phyloP scores from a whole-genome alignment of 768 basidiomycete genomes.

The Russula earlei region DNA sequence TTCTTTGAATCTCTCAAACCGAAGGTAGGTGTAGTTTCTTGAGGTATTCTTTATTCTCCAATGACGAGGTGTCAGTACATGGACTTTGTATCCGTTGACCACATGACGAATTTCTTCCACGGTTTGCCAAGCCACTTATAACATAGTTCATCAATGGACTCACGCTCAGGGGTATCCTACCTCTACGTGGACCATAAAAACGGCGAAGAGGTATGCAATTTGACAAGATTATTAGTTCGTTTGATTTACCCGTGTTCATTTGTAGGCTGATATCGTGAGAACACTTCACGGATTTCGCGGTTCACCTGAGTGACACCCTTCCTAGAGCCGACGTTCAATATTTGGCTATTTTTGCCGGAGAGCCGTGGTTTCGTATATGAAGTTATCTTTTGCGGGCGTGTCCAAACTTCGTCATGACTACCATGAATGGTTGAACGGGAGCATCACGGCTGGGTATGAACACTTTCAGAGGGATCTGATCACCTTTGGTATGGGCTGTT shows the following conservation, averaged over 20 bases:
- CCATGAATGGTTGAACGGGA: conserved; percentile 48
- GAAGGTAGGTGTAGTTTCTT: neutral
- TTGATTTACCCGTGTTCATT: conserved; percentile 18
- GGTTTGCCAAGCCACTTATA: neutral
- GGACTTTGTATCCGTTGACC: conserved; percentile 45
- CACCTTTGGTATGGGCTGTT: conserved; percentile 10
- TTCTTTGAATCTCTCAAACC: conserved; percentile 19
- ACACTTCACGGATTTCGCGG: neutral
- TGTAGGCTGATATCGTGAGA: conserved; percentile 18
- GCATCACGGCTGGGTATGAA: conserved; percentile 40
- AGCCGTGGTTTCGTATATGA: conserved; percentile 63
- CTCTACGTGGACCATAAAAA: conserved; percentile 18
- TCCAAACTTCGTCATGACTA: conserved; percentile 59
- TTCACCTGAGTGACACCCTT: neutral
- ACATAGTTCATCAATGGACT: neutral
- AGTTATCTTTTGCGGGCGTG: conserved; percentile 68
- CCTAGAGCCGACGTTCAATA: conserved; percentile 60
- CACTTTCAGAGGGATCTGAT: conserved; percentile 15
- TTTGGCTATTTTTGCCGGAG: conserved; percentile 78
- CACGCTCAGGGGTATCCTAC: conserved; percentile 15
- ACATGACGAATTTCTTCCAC: conserved; percentile 53
- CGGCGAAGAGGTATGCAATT: conserved; percentile 10
- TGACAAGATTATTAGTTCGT: neutral
- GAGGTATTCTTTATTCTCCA: neutral
- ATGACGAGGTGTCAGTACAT: conserved; percentile 30